These are phyloP conservation scores for Claviceps sp. DNA, from an alignment of 2,329 filamentous ascomycete species.

Conservation along the genomic window DNA sequence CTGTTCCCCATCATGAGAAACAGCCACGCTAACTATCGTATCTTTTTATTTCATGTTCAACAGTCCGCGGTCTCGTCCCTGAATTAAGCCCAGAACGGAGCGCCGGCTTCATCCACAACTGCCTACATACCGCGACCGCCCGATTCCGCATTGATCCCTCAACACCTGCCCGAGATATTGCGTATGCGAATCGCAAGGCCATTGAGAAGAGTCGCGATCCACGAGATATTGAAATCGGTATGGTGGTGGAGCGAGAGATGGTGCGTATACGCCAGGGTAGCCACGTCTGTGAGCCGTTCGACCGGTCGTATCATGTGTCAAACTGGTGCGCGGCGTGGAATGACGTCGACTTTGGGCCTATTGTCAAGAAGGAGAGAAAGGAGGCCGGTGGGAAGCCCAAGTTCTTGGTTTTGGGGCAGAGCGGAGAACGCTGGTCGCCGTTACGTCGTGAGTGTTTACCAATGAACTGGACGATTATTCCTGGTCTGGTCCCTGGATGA, in stretches of 20 bases:
- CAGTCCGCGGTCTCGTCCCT: neutral
- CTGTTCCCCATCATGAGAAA: no score
- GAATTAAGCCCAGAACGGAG: neutral
- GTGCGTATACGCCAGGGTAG: neutral
- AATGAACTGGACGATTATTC: no score
- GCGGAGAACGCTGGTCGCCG: neutral
- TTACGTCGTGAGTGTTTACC: neutral
- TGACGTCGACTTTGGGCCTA: constrained; percentile 1
- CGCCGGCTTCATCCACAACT: constrained; percentile 2
- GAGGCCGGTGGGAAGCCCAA: neutral
- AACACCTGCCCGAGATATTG: neutral
- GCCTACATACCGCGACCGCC: neutral
- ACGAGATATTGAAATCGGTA: neutral
- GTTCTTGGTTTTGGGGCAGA: constrained; percentile 1
- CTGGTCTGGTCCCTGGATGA: no score
- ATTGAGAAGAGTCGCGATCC: neutral
- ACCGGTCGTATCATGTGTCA: neutral
- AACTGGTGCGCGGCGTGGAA: constrained; percentile 4
- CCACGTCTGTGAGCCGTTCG: constrained; percentile 1
- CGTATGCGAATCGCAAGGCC: constrained; percentile 1
- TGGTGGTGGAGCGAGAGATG: neutral
- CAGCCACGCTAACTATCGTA: neutral
- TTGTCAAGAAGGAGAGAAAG: neutral
- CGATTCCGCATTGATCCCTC: neutral
- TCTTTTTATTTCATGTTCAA: neutral